A percentile compares a stretch with the other conserved stretches of the same genome.
phyloP scores from a whole-genome alignment of 441 rosid genomes.

The Erodium trifolium region DNA sequence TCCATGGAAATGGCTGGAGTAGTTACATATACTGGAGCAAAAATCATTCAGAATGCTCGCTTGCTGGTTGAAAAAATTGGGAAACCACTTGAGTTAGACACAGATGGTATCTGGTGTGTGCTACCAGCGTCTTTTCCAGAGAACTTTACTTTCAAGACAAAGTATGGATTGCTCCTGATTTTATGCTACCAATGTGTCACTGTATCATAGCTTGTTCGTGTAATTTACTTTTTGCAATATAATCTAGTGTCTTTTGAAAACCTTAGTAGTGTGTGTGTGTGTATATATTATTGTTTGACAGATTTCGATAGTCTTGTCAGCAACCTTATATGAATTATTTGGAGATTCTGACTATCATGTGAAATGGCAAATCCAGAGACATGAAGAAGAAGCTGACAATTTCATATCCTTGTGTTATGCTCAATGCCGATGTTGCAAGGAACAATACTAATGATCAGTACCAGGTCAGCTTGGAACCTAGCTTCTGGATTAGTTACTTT shows the following conservation, averaged over 20 bases:
- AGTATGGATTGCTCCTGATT: constrained; percentile 43
- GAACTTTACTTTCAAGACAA: constrained; percentile 84
- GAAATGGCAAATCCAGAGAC: constrained; percentile 49
- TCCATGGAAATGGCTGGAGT: constrained; percentile 99
- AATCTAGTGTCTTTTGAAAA: background rate
- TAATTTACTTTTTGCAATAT: background rate
- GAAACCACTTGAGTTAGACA: constrained; percentile 97
- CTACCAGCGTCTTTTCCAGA: constrained; percentile 98
- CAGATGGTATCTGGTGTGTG: constrained; percentile 98
- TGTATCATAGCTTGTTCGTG: background rate
- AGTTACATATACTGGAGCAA: constrained; percentile 98
- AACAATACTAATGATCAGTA: constrained; percentile 96
- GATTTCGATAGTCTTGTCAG: constrained; percentile 7
- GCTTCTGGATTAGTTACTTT: constrained; percentile 11
- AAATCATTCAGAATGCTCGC: constrained; percentile 95
- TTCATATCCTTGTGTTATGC: constrained; percentile 98
- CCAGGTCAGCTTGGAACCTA: constrained; percentile 49
- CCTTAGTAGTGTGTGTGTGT: background rate
- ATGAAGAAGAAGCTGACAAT: constrained; percentile 76
- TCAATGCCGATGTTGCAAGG: constrained; percentile 91
- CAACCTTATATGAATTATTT: constrained; percentile 17
- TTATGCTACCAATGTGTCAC: constrained; percentile 11
- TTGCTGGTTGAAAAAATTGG: constrained; percentile 94
- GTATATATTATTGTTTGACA: background rate
- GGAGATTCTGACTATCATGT: constrained; percentile 23